These are phyloP conservation scores for Sphagnum fallax DNA, from an alignment of 228 moss, liverwort and hornwort genomes.

Conservation along the genomic window DNA sequence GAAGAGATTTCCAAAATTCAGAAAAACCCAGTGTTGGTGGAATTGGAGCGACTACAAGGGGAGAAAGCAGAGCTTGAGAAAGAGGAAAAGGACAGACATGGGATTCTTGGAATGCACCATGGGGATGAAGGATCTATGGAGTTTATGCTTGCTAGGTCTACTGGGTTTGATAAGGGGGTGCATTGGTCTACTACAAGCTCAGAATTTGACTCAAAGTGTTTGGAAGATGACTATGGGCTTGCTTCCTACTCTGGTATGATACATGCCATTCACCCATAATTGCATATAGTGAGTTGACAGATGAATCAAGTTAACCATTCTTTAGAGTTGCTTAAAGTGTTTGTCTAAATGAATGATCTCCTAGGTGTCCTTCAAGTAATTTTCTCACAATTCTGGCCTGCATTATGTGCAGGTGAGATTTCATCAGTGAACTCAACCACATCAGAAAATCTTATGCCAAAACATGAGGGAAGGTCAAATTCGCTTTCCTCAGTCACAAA, in stretches of 20 bases:
- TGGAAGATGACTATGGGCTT: conserved; percentile 7
- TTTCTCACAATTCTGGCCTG: background rate
- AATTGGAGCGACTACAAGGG: conserved; percentile 18
- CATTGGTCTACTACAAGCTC: conserved; percentile 11
- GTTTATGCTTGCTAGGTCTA: background rate
- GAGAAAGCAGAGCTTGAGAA: conserved; percentile 23
- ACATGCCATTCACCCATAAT: no score
- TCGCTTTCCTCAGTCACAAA: conserved; percentile 18
- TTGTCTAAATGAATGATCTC: no score
- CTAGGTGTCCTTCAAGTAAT: no score
- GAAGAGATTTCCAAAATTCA: conserved; percentile 18
- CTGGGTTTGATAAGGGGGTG: background rate
- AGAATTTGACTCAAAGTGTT: conserved; percentile 19
- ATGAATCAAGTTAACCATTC: no score
- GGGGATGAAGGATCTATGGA: no score
- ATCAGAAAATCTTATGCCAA: conserved; percentile 14
- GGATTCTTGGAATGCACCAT: no score
- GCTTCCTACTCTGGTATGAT: background rate
- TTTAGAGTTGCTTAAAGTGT: no score
- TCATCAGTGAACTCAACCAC: background rate
- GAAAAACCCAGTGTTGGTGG: conserved; percentile 18
- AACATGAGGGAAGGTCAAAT: conserved; percentile 12
- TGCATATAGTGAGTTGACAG: no score
- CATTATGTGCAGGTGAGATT: background rate
- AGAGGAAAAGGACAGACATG: conserved; percentile 27